Conservation (phyloP, 129 eudicot genomes). For the Ambrosia artemisiifolia region DNA sequence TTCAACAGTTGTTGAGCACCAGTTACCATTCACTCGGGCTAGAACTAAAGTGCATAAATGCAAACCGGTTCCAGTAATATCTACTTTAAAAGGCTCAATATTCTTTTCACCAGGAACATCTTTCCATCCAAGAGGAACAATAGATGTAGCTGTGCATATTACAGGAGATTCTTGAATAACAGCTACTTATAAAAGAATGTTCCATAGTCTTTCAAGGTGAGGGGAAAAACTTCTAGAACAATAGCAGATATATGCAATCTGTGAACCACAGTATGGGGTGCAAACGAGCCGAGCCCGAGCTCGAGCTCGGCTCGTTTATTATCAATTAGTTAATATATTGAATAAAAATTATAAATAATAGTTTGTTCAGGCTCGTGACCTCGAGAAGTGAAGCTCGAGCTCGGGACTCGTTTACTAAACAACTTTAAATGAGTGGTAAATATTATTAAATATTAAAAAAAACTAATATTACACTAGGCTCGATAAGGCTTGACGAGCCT, state of each 20-base stretch:
- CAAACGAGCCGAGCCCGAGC: no score
- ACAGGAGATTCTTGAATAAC: constrained; percentile 58
- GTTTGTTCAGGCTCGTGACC: no score
- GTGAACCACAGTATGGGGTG: background rate
- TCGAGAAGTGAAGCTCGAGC: background rate
- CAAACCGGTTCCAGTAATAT: constrained; percentile 79
- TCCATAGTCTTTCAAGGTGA: background rate
- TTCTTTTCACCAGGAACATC: constrained; percentile 78
- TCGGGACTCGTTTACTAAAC: no score
- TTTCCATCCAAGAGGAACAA: constrained; percentile 93
- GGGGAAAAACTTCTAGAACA: background rate
- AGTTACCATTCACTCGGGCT: constrained; percentile 87
- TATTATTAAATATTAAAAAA: no score
- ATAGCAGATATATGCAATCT: background rate
- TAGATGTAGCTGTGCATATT: constrained; percentile 79
- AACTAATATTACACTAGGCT: no score
- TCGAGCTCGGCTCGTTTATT: no score
- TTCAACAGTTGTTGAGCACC: constrained; percentile 95
- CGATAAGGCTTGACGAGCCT: no score
- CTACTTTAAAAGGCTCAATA: constrained; percentile 73
- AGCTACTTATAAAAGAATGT: background rate
- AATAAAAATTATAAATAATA: no score
- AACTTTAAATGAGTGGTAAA: no score
- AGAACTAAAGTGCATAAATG: constrained; percentile 80
- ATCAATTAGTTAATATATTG: no score